Base-by-base conservation (phyloP, 176 grass and related monocot species). In the Aegilops tauschii region DNA sequence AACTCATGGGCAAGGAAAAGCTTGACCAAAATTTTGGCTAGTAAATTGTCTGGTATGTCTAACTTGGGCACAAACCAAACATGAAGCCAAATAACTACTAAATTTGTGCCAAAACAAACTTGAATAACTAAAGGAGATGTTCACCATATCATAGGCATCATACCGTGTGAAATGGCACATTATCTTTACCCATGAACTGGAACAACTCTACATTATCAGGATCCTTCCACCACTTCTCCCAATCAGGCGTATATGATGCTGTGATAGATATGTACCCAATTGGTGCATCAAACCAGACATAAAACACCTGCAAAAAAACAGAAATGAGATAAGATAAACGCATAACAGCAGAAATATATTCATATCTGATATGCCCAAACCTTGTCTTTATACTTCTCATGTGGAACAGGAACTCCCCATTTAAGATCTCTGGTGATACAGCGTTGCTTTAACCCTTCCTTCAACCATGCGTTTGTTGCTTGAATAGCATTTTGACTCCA, bases 141-240 rank as follows among this genome's bases (percentile, higher is more conserved):
- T 88, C 30, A 36, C 16, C 45, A 49, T 61, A 45, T 39, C 34
- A 83, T 83, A 68, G 63, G 37, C 61, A 78, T 77, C 85, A 83
- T 94, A 99, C 94, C 61, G 92, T 99, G 80, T 99, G 97, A 99
- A 99, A 99, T 85, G 97, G 97, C 65, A 99, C 97, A 83, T 99
- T 99, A 93, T 99, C 97, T 91, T 99, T 99, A 77, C 97, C 97
- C 97, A 99, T 99, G 78, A 99, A 99, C 79, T 99, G 97, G 90
- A 93, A 99, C 72, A 99, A 68, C 85, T 96, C 94, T 50, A 99
- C 97, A 67, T 94, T 89, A 73, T 96, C 92, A 90, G 97, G 97
- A 84, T 93, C 82, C 73, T 99, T 96, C 97, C 97, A 99, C 97
- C 97, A 99, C 80, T 99, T 94, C 85, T 99, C 97, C 97, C 97